phyloP scores from a whole-genome alignment of 179 eudicot species.

The Spergularia azorica region DNA sequence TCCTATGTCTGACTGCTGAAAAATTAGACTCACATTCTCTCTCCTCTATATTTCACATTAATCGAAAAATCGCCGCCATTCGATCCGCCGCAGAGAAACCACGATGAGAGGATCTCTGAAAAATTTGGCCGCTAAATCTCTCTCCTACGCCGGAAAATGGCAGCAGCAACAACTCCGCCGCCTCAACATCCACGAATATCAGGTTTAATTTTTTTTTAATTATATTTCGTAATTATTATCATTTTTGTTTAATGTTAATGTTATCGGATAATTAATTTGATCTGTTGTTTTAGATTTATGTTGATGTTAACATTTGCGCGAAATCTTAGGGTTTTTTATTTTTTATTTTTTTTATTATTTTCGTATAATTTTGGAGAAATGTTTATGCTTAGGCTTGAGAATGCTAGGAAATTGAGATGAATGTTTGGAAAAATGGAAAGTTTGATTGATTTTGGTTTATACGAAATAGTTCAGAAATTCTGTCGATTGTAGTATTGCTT shows the following conservation, averaged over 20 bases:
- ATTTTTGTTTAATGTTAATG: background rate
- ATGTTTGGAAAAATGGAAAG: background rate
- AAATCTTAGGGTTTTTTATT: background rate
- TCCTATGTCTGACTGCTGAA: too few species aligned
- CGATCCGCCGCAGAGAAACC: conserved; percentile 20
- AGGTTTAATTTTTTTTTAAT: conserved; percentile 37
- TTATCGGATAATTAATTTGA: background rate
- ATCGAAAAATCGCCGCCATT: conserved; percentile 28
- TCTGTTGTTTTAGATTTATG: background rate
- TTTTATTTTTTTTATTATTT: too few species aligned
- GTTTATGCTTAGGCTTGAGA: background rate
- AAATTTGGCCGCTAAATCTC: conserved; percentile 57
- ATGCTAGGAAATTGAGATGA: background rate
- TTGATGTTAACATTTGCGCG: background rate
- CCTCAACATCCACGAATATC: conserved; percentile 88
- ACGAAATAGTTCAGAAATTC: too few species aligned
- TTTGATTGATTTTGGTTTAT: background rate
- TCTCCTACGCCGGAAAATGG: conserved; percentile 85
- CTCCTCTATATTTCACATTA: background rate
- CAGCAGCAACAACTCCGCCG: conserved; percentile 96
- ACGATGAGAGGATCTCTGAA: conserved; percentile 69
- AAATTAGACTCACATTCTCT: background rate
- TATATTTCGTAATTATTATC: background rate
- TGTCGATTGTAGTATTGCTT: too few species aligned
- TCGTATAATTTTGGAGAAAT: background rate